A percentile compares a stretch with the other conserved stretches of the same genome.
Evolutionary conservation across 352 stramenopile genomes (phyloP).

Genomic region (Phytophthora crassamura): DNA sequence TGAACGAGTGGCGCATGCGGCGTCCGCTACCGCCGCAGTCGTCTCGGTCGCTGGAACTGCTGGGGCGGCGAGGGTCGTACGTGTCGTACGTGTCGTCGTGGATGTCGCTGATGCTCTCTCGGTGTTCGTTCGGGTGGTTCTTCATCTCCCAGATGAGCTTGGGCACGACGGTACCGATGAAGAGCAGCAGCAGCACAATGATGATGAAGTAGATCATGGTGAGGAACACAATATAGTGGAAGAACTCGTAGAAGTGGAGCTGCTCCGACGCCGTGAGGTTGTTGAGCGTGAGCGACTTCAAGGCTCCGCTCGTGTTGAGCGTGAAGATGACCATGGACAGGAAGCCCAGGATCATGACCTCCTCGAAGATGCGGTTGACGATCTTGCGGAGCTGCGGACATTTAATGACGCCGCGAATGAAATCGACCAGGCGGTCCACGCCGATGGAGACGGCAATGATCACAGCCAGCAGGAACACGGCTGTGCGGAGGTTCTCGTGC

Average conservation of each 20-base stretch:
- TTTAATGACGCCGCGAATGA: slow-evolving; percentile 57
- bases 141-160: slow-evolving; percentile 79
- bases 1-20: slow-evolving; percentile 42
- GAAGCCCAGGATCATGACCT: slow-evolving; percentile 91
- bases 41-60: slow-evolving; percentile 34
- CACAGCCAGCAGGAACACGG: slow-evolving; percentile 77
- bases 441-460: slow-evolving; percentile 80
- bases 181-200: slow-evolving; percentile 85
- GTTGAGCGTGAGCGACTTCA: slow-evolving; percentile 59
- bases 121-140: slow-evolving; percentile 31
- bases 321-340: slow-evolving; percentile 91
- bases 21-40: slow-evolving; percentile 22
- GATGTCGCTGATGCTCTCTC: slow-evolving; percentile 38
- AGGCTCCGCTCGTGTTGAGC: slow-evolving; percentile 81
- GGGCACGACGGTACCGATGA: slow-evolving; percentile 85
- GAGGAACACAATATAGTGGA: slow-evolving; percentile 91
- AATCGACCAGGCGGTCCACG: slow-evolving; percentile 64
- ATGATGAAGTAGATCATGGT: slow-evolving; percentile 91
- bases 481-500: slow-evolving; percentile 72
- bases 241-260: slow-evolving; percentile 91
- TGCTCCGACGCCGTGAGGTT: slow-evolving; percentile 62
- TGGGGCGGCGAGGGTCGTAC: slow-evolving; percentile 17
- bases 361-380: slow-evolving; percentile 88
- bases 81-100: slow-evolving; percentile 36
- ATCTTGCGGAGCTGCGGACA: slow-evolving; percentile 86